A percentile compares a stretch with the other conserved stretches of the same genome.
These are phyloP conservation scores for Trichopus zeylanicus DNA, from an alignment of 116 monocot genomes.

Conservation along the genomic window DNA sequence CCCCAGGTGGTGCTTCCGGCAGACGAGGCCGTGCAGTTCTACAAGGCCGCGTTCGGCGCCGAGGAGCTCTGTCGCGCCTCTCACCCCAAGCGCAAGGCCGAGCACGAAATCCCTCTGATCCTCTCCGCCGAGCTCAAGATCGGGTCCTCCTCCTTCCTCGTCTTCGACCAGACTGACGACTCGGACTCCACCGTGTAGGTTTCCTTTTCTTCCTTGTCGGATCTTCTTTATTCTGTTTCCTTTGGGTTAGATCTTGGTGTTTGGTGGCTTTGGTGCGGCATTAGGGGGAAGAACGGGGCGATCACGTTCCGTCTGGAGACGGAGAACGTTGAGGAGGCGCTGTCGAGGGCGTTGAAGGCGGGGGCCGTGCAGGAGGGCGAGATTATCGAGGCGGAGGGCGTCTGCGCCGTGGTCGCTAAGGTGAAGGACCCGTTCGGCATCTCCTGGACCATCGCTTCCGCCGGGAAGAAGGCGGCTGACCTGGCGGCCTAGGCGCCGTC, in stretches of 20 bases:
- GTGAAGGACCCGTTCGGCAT: slow-evolving; percentile 51
- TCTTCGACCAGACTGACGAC: slow-evolving; percentile 43
- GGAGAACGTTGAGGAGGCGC: slow-evolving; percentile 25
- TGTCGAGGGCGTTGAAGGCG: slow-evolving; percentile 25
- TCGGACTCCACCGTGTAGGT: not conserved
- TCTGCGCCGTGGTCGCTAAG: slow-evolving; percentile 10
- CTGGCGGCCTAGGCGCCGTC: not conserved
- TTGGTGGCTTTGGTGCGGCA: not conserved
- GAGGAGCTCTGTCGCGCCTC: slow-evolving; percentile 38
- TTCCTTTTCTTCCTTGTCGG: not conserved
- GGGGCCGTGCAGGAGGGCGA: slow-evolving; percentile 39
- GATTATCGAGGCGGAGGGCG: slow-evolving; percentile 18
- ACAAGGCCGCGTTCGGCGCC: slow-evolving; percentile 63
- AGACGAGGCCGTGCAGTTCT: slow-evolving; percentile 56
- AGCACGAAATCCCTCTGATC: slow-evolving; percentile 41
- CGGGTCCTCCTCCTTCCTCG: slow-evolving; percentile 18
- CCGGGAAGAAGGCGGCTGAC: not conserved
- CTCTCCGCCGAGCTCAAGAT: slow-evolving; percentile 52
- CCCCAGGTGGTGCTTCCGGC: slow-evolving; percentile 41
- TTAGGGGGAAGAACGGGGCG: not conserved
- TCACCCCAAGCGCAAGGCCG: slow-evolving; percentile 57
- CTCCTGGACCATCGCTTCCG: slow-evolving; percentile 27
- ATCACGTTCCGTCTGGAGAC: slow-evolving; percentile 29
- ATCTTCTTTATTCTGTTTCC: not conserved
- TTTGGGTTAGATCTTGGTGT: not conserved